These are phyloP conservation scores for Phytophthora syringae DNA, from an alignment of 352 stramenopile species.

Conservation along the genomic window DNA sequence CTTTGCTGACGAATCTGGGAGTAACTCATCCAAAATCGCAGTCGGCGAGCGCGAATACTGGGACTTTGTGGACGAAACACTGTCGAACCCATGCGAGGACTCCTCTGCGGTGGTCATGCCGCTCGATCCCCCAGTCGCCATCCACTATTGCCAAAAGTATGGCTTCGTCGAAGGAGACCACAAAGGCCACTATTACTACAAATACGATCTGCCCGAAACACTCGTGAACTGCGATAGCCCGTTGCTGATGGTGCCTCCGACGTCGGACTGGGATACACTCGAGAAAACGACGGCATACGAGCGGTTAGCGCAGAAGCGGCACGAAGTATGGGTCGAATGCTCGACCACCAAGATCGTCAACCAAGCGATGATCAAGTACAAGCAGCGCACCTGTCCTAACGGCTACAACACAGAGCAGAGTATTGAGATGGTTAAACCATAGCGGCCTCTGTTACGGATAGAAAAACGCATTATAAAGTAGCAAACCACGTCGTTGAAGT, in stretches of 20 bases:
- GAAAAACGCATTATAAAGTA: slow-evolving; percentile 16
- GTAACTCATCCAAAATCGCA: slow-evolving; percentile 49
- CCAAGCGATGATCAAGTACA: slow-evolving; percentile 51
- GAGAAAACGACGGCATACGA: slow-evolving; percentile 20
- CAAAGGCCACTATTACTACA: slow-evolving; percentile 62
- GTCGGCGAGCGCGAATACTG: slow-evolving; percentile 43
- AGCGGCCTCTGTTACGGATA: slow-evolving; percentile 2
- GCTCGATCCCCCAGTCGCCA: slow-evolving; percentile 39
- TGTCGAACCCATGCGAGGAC: slow-evolving; percentile 51
- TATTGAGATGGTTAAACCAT: slow-evolving; percentile 43
- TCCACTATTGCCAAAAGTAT: slow-evolving; percentile 69
- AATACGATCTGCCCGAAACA: slow-evolving; percentile 58
- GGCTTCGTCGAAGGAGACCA: slow-evolving; percentile 49
- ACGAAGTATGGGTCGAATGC: slow-evolving; percentile 53
- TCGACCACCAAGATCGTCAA: slow-evolving; percentile 56
- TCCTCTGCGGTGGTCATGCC: slow-evolving; percentile 45
- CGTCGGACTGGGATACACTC: slow-evolving; percentile 43
- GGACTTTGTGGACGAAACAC: slow-evolving; percentile 39
- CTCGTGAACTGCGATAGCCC: slow-evolving; percentile 50
- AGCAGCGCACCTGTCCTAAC: slow-evolving; percentile 46
- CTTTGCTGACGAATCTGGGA: slow-evolving; percentile 50
- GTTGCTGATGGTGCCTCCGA: slow-evolving; percentile 48
- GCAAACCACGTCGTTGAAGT: slow-evolving; percentile 7
- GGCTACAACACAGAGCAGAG: slow-evolving; percentile 57
- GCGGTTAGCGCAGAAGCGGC: slow-evolving; percentile 33